Conservation (phyloP, 176 grass and related monocot genomes). For the Musa schizocarpa region DNA sequence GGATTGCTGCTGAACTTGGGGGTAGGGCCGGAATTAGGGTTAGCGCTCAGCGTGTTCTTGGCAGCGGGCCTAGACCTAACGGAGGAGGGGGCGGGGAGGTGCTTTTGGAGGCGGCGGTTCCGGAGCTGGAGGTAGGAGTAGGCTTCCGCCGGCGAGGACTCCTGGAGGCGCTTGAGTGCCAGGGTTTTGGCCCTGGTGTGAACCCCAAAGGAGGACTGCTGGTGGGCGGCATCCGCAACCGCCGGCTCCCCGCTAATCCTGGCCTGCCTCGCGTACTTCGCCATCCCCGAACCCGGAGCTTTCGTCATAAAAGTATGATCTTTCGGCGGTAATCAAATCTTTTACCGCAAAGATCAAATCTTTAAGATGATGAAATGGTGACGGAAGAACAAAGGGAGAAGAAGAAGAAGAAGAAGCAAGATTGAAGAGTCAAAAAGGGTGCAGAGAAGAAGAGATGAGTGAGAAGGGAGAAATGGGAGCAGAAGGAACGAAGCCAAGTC, state of each 20-base stretch:
- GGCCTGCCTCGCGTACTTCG: constrained; percentile 10
- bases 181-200: constrained; percentile 19
- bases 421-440: neutral
- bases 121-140: constrained; percentile 38
- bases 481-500: neutral
- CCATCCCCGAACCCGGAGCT: neutral
- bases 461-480: neutral
- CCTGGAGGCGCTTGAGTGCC: constrained; percentile 16
- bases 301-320: constrained; percentile 1
- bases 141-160: constrained; percentile 1
- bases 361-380: too few species aligned
- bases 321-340: too few species aligned
- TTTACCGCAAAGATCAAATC: too few species aligned
- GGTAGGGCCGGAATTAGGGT: neutral
- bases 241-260: constrained; percentile 13
- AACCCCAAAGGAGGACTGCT: neutral
- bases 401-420: too few species aligned
- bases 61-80: neutral
- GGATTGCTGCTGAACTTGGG: neutral
- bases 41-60: neutral
- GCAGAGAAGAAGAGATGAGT: neutral
- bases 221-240: constrained; percentile 5
- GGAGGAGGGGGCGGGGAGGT: neutral
- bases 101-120: constrained; percentile 32
- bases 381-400: too few species aligned